These are phyloP conservation scores for Haplosporangium gracile DNA, from an alignment of 192 early-diverging fungal species.

Conservation along the genomic window DNA sequence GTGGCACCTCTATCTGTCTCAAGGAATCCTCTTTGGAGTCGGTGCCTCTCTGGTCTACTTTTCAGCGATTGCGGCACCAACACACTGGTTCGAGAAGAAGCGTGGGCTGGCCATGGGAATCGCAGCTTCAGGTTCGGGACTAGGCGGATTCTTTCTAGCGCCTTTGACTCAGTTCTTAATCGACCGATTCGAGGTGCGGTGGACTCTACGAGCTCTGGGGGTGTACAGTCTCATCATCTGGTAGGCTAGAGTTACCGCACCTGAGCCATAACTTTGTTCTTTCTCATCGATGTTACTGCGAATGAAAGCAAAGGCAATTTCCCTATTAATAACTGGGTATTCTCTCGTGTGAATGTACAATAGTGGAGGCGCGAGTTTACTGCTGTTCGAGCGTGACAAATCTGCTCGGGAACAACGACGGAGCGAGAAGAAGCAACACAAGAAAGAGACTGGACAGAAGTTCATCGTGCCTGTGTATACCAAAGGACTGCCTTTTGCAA, in stretches of 20 bases:
- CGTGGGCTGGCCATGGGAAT: slow-evolving; percentile 80
- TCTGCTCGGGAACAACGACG: not conserved
- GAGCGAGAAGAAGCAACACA: not conserved
- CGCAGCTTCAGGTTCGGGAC: slow-evolving; percentile 77
- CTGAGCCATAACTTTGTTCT: not conserved
- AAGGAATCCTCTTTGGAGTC: slow-evolving; percentile 80
- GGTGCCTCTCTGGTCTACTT: slow-evolving; percentile 74
- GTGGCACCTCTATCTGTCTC: slow-evolving; percentile 82
- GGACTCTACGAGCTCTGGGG: slow-evolving; percentile 69
- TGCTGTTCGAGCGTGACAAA: slow-evolving; percentile 21
- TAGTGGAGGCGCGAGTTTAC: slow-evolving; percentile 22
- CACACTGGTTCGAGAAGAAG: slow-evolving; percentile 78
- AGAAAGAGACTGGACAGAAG: not conserved
- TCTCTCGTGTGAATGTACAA: not conserved
- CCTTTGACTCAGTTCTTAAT: slow-evolving; percentile 67
- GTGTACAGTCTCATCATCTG: slow-evolving; percentile 67
- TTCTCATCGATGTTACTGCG: not conserved
- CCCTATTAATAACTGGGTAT: not conserved
- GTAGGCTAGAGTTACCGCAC: not conserved
- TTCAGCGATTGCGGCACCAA: slow-evolving; percentile 67
- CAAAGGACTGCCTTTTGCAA: slow-evolving; percentile 16
- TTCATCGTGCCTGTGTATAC: slow-evolving; percentile 3
- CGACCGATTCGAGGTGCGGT: slow-evolving; percentile 63
- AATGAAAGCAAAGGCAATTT: not conserved
- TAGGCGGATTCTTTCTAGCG: slow-evolving; percentile 77